A percentile compares a stretch with the other conserved stretches of the same genome.
Conservation (phyloP, 1,284 basidiomycete species). For the Wallemia hederae region DNA sequence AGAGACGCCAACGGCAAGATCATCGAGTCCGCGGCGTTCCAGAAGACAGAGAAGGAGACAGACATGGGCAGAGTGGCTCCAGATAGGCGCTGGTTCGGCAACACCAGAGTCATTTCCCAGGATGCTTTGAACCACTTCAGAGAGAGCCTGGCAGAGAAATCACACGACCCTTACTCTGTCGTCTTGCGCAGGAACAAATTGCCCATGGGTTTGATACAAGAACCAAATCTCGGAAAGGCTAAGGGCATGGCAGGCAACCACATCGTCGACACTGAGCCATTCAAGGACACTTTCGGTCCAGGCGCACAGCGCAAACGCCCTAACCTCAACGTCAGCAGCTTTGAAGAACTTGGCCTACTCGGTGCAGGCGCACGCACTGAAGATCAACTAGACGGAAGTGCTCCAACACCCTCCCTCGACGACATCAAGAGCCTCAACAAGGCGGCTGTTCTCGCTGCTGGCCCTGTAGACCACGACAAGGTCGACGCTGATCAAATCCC, state of each 20-base stretch:
- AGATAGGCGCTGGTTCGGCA: conserved; percentile 85
- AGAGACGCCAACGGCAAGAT: conserved; percentile 70
- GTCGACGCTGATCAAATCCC: neutral
- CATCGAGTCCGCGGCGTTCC: conserved; percentile 67
- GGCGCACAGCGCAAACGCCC: conserved; percentile 76
- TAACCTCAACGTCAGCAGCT: conserved; percentile 47
- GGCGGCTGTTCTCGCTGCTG: neutral
- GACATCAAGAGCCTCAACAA: neutral
- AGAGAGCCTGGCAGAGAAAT: conserved; percentile 47
- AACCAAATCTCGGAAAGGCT: conserved; percentile 20
- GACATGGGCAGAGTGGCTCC: conserved; percentile 67
- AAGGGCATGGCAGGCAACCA: conserved; percentile 16
- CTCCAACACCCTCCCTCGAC: neutral
- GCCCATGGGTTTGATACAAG: conserved; percentile 72
- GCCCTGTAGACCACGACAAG: neutral
- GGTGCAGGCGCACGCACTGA: neutral
- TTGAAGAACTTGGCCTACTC: conserved; percentile 35
- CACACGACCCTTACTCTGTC: conserved; percentile 79
- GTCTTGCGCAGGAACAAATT: conserved; percentile 70
- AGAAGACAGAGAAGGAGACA: conserved; percentile 65
- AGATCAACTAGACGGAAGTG: neutral
- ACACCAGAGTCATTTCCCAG: conserved; percentile 94
- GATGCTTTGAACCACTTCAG: conserved; percentile 78
- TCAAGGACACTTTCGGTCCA: conserved; percentile 68
- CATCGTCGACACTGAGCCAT: conserved; percentile 79